Percentiles rank a stretch among this genome's conserved stretches.
These are phyloP conservation scores for Pythium plurisporium DNA, from an alignment of 352 stramenopile genomes.

Conservation along the genomic window DNA sequence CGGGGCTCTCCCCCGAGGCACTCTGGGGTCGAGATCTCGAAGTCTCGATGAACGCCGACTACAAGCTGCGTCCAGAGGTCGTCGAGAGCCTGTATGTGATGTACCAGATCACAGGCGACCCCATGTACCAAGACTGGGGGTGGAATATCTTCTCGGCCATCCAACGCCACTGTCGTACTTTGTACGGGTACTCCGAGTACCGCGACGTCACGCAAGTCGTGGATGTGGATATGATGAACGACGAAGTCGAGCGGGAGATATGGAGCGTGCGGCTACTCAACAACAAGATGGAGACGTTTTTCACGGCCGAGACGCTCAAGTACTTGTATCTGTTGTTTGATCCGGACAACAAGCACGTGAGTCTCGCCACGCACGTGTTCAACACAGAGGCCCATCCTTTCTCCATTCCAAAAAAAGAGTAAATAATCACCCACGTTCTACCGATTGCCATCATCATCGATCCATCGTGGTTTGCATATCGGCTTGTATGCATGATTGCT, in stretches of 20 bases:
- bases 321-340: constrained; percentile 95
- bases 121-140: constrained; percentile 93
- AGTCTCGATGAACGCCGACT: background rate
- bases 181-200: constrained; percentile 86
- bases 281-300: constrained; percentile 98
- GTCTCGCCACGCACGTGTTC: constrained; percentile 93
- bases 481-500: no score
- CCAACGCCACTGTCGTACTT: constrained; percentile 87
- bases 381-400: constrained; percentile 97
- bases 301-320: constrained; percentile 98
- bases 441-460: no score
- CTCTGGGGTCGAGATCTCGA: background rate
- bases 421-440: no score
- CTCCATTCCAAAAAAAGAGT: no score
- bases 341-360: constrained; percentile 59
- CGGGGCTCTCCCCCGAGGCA: constrained; percentile 88
- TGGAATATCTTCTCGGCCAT: constrained; percentile 95
- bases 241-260: constrained; percentile 7
- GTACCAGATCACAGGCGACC: constrained; percentile 92
- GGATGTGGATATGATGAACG: constrained; percentile 7
- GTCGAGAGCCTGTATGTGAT: constrained; percentile 96
- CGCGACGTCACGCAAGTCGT: constrained; percentile 31
- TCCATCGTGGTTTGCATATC: no score
- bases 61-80: constrained; percentile 91
- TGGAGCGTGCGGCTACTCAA: constrained; percentile 42